phyloP scores from a whole-genome alignment of 352 stramenopile species.

The Globisporangium nagaii region DNA sequence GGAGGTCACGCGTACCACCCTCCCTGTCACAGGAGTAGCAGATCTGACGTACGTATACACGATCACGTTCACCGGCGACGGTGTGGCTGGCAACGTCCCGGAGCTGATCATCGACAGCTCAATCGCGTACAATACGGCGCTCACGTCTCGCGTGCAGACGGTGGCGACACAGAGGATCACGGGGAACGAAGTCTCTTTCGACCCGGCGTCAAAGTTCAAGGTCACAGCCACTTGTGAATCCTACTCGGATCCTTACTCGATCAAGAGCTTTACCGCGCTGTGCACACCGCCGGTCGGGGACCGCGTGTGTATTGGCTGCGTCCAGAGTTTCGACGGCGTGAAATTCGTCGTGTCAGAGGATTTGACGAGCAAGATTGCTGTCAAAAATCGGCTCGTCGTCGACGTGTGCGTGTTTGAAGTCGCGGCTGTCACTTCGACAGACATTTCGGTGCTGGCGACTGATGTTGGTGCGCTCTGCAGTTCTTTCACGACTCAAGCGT shows the following conservation, averaged over 20 bases:
- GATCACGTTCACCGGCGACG: constrained; percentile 82
- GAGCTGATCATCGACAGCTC: constrained; percentile 42
- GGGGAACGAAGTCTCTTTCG: constrained; percentile 44
- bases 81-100: constrained; percentile 85
- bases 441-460: constrained; percentile 26
- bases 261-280: constrained; percentile 40
- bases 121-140: constrained; percentile 21
- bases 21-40: constrained; percentile 14
- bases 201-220: constrained; percentile 36
- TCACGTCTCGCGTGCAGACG: constrained; percentile 27
- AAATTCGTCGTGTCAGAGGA: constrained; percentile 30
- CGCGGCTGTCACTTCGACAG: constrained; percentile 15
- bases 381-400: constrained; percentile 32
- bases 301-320: constrained; percentile 50
- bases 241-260: constrained; percentile 74
- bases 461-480: constrained; percentile 57
- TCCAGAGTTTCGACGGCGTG: constrained; percentile 60
- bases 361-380: constrained; percentile 10
- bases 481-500: constrained; percentile 22
- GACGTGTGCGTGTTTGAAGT: constrained; percentile 62
- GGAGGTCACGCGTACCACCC: constrained; percentile 21
- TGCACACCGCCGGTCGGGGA: constrained; percentile 33
- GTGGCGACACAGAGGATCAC: constrained; percentile 19
- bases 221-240: constrained; percentile 73
- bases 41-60: constrained; percentile 75